These are phyloP conservation scores for Magnolia changhungtana DNA, from an alignment of 164 flowering plant species.

Conservation along the genomic window DNA sequence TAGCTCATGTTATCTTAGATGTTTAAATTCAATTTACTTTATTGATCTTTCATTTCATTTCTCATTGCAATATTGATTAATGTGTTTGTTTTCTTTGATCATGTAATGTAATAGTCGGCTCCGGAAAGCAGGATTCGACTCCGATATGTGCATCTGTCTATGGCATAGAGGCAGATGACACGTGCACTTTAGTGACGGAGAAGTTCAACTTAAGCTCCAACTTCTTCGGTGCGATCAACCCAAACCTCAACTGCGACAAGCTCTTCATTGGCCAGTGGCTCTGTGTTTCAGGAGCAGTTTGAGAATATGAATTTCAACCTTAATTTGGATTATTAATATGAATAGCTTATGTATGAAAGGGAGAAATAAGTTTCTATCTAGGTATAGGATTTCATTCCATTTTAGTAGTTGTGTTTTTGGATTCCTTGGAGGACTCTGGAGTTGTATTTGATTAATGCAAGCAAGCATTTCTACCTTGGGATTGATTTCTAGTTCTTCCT, in stretches of 20 bases:
- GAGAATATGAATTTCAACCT: neutral
- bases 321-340: neutral
- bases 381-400: neutral
- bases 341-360: neutral
- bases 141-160: neutral
- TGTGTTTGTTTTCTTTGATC: neutral
- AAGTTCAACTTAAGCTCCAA: neutral
- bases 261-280: neutral
- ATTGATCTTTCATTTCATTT: no score
- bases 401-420: neutral
- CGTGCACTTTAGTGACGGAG: neutral
- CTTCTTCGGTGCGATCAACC: neutral
- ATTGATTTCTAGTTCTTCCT: no score
- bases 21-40: no score
- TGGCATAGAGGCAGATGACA: neutral
- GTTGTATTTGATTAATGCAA: no score
- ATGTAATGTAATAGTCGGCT: neutral
- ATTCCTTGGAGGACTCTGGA: no score
- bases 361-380: neutral
- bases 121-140: neutral
- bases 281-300: neutral
- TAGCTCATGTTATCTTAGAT: no score
- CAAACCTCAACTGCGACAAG: neutral
- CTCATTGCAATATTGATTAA: no score
- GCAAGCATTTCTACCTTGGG: no score